Evolutionary conservation across 108 stramenopile species (phyloP).

Genomic region (Chaetoceros muelleri): DNA sequence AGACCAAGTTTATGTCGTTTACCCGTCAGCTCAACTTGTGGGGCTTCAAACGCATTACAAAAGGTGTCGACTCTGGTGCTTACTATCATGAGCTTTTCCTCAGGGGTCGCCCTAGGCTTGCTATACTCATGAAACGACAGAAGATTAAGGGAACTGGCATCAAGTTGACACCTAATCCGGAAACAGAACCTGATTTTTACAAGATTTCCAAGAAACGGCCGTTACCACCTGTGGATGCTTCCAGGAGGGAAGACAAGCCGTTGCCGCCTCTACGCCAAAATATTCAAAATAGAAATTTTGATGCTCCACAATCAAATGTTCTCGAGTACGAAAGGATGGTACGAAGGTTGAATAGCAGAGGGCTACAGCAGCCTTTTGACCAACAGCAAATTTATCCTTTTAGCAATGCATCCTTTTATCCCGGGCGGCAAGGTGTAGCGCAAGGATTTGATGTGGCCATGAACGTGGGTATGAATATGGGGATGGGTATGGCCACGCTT

Average conservation of each 20-base stretch:
- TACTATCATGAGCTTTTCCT: slow-evolving; percentile 58
- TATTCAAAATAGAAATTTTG: neutral
- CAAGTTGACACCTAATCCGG: slow-evolving; percentile 41
- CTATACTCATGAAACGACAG: slow-evolving; percentile 35
- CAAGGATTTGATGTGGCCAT: no score
- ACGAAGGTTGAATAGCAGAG: neutral
- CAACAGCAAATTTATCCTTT: neutral
- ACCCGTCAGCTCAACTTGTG: slow-evolving; percentile 73
- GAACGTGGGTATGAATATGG: no score
- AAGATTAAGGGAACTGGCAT: slow-evolving; percentile 54
- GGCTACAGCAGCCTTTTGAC: neutral
- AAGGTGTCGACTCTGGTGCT: slow-evolving; percentile 36
- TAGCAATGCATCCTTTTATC: no score
- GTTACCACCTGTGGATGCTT: slow-evolving; percentile 6
- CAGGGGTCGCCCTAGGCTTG: slow-evolving; percentile 30
- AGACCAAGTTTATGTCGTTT: slow-evolving; percentile 62
- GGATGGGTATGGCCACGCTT: no score
- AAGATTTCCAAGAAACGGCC: slow-evolving; percentile 15
- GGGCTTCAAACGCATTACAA: slow-evolving; percentile 58
- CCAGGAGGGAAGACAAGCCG: neutral
- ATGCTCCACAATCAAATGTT: neutral
- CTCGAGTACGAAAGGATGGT: neutral
- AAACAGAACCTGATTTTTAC: slow-evolving; percentile 31
- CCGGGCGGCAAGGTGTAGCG: no score
- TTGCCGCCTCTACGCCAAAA: neutral